Percentiles rank a stretch among this genome's conserved stretches.
Evolutionary conservation across 2,329 filamentous ascomycete genomes (phyloP).

Genomic region (Diaporthe batatas): DNA sequence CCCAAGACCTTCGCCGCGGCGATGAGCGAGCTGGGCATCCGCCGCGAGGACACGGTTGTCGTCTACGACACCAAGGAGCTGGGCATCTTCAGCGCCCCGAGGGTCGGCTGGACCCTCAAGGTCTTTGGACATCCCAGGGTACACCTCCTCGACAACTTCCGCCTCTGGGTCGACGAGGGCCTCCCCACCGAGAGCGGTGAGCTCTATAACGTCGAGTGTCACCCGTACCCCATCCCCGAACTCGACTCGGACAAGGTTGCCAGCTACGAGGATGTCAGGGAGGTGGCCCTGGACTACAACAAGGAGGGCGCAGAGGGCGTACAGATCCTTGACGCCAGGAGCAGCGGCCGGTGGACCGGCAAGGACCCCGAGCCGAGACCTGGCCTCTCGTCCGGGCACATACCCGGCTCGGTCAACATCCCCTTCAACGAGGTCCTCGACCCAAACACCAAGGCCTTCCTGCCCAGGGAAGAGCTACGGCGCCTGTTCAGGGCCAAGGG

Average conservation of each 20-base stretch:
- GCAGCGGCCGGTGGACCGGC: slow-evolving; percentile 83
- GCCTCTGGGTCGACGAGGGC: slow-evolving; percentile 88
- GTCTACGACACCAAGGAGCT: slow-evolving; percentile 94
- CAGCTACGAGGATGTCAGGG: slow-evolving; percentile 84
- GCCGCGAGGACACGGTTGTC: slow-evolving; percentile 88
- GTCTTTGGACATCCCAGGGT: slow-evolving; percentile 92
- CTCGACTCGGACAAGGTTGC: slow-evolving; percentile 75
- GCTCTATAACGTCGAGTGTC: slow-evolving; percentile 75
- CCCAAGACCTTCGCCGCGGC: slow-evolving; percentile 85
- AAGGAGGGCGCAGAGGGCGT: slow-evolving; percentile 87
- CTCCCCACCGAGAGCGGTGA: slow-evolving; percentile 86
- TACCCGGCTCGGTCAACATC: slow-evolving; percentile 87
- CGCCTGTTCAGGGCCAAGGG: slow-evolving; percentile 85
- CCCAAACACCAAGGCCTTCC: slow-evolving; percentile 83
- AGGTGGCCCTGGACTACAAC: slow-evolving; percentile 80
- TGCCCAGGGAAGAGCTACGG: slow-evolving; percentile 78
- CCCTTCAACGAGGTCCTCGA: slow-evolving; percentile 86
- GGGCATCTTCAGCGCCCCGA: slow-evolving; percentile 93
- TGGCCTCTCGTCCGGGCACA: slow-evolving; percentile 89
- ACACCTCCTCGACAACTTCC: slow-evolving; percentile 95
- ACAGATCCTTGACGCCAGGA: slow-evolving; percentile 90
- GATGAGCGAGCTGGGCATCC: slow-evolving; percentile 90
- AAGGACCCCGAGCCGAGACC: slow-evolving; percentile 87
- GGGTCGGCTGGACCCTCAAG: slow-evolving; percentile 92
- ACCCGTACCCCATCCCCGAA: slow-evolving; percentile 73